These are phyloP conservation scores for Thalia dealbata DNA, from an alignment of 176 grass and related monocot genomes.

Conservation along the genomic window DNA sequence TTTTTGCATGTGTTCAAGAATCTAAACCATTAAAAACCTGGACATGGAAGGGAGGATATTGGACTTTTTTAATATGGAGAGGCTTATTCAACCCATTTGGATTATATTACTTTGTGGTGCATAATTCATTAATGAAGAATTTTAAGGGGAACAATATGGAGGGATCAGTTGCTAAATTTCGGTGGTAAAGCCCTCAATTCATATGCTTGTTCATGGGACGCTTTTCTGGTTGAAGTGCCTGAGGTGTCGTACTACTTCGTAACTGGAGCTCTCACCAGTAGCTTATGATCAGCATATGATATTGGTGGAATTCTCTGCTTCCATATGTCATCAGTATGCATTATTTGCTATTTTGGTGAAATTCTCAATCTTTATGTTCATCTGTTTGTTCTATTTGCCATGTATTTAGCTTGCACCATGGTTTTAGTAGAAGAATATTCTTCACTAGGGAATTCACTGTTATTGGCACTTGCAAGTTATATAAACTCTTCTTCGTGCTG, in stretches of 20 bases:
- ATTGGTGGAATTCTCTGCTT: conserved; percentile 54
- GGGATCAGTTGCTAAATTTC: conserved; percentile 6
- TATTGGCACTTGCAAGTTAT: conserved; percentile 6
- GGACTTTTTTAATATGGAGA: conserved; percentile 30
- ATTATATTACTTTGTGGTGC: conserved; percentile 29
- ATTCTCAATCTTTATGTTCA: conserved; percentile 8
- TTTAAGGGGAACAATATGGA: conserved; percentile 1
- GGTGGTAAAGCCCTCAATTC: neutral
- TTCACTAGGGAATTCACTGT: conserved; percentile 15
- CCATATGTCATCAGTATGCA: conserved; percentile 31
- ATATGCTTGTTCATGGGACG: conserved; percentile 16
- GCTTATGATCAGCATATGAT: conserved; percentile 28
- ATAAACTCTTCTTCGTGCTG: conserved; percentile 32
- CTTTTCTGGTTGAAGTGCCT: conserved; percentile 23
- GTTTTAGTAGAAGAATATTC: neutral
- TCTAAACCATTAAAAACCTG: conserved; percentile 36
- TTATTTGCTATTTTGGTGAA: conserved; percentile 36
- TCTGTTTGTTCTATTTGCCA: neutral
- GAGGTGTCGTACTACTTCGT: conserved; percentile 22
- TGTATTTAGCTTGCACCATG: neutral
- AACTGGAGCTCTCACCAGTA: conserved; percentile 34
- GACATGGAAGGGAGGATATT: conserved; percentile 32
- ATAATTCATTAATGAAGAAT: conserved; percentile 11
- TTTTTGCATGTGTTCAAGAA: conserved; percentile 64
- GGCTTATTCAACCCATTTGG: conserved; percentile 16